Conservation (phyloP, 2,329 filamentous ascomycete genomes). For the Cladophialophora bantiana region DNA sequence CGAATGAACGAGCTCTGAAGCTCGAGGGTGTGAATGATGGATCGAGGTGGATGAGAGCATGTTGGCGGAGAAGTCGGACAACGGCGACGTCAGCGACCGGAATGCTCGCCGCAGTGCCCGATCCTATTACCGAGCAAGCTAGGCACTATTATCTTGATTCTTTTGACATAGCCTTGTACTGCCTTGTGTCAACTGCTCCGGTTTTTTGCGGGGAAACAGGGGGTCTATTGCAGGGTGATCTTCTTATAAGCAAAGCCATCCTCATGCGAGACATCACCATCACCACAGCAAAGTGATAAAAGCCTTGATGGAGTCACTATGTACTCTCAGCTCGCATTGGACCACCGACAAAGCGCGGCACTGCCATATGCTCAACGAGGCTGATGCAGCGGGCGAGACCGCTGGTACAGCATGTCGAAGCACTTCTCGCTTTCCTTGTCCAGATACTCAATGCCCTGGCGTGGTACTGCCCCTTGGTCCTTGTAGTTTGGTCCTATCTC, state of each 20-base stretch:
- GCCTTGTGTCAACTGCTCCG: no score
- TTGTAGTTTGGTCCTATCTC: conserved; percentile 50
- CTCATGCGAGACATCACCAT: neutral
- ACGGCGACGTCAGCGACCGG: conserved; percentile 37
- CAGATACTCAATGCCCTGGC: conserved; percentile 27
- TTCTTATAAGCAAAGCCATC: neutral
- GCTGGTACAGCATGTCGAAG: conserved; percentile 32
- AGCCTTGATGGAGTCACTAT: no score
- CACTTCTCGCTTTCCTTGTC: conserved; percentile 33
- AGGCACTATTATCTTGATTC: neutral
- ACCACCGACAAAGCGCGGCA: no score
- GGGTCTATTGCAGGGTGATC: neutral
- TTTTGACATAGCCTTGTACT: no score
- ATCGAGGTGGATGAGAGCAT: neutral
- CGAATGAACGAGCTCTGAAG: neutral
- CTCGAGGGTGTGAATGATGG: neutral
- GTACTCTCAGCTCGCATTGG: neutral
- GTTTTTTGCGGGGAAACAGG: neutral
- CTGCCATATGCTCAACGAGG: conserved; percentile 25
- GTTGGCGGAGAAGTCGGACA: neutral
- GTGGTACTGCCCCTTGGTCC: conserved; percentile 31
- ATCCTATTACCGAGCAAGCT: neutral
- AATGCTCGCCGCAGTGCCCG: conserved; percentile 28
- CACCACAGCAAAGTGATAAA: neutral
- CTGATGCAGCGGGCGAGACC: conserved; percentile 31